Evolutionary conservation across 2,329 filamentous ascomycete species (phyloP).

Genomic region (Neospermospora avenae): DNA sequence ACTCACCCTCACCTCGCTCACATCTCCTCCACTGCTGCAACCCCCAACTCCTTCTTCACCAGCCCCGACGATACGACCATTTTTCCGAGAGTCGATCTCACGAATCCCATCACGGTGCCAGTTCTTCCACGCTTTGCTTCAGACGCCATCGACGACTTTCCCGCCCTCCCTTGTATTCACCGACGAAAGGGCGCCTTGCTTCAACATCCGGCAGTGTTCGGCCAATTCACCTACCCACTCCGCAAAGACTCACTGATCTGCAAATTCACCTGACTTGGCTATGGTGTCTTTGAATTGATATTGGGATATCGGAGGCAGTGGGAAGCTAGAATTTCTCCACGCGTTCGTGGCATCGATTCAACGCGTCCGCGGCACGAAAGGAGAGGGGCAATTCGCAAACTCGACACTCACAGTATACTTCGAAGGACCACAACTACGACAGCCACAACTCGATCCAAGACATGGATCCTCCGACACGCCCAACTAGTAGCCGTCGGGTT

Average conservation of each 20-base stretch:
- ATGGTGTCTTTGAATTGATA: conserved; percentile 23
- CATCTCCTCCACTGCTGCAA: neutral
- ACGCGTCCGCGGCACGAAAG: conserved; percentile 27
- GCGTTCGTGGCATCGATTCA: conserved; percentile 26
- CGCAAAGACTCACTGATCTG: conserved; percentile 11
- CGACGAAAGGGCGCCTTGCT: neutral
- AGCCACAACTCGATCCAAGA: neutral
- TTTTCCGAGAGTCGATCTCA: neutral
- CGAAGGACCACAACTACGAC: neutral
- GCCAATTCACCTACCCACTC: conserved; percentile 3
- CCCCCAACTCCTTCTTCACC: neutral
- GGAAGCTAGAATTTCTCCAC: conserved; percentile 22
- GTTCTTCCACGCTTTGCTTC: neutral
- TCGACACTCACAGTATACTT: conserved; percentile 12
- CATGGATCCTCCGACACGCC: conserved; percentile 31
- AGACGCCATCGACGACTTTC: neutral
- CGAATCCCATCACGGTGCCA: neutral
- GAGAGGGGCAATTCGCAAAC: conserved; percentile 24
- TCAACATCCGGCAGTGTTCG: conserved; percentile 3
- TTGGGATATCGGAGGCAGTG: conserved; percentile 23
- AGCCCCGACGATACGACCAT: neutral
- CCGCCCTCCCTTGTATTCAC: neutral
- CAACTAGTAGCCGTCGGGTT: conserved; percentile 24
- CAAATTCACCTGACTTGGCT: conserved; percentile 15
- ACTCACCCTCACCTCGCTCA: neutral